Percentiles rank a stretch among this genome's conserved stretches.
These are phyloP conservation scores for Lecanicillium sp. DNA, from an alignment of 2,329 filamentous ascomycete genomes.

Conservation along the genomic window DNA sequence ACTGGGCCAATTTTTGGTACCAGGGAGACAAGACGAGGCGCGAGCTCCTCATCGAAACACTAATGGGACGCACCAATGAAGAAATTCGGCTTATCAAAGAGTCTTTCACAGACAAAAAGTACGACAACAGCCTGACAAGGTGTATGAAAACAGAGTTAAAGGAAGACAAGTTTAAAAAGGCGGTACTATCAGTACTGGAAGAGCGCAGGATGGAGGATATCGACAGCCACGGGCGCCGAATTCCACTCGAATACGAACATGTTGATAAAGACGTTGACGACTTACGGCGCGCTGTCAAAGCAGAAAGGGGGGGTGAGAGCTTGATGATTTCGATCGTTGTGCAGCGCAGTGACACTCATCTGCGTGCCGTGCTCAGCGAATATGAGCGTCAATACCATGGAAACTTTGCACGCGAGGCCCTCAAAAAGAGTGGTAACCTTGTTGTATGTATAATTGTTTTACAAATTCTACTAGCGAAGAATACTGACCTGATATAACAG, in stretches of 20 bases:
- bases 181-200: constrained; percentile 75
- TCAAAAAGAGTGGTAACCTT: constrained; percentile 83
- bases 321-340: constrained; percentile 83
- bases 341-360: constrained; percentile 68
- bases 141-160: constrained; percentile 92
- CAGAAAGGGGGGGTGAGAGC: constrained; percentile 75
- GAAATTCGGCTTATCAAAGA: constrained; percentile 84
- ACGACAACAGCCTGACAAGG: constrained; percentile 66
- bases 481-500: constrained; percentile 34
- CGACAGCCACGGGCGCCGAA: constrained; percentile 51
- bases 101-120: constrained; percentile 85
- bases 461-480: constrained; percentile 7
- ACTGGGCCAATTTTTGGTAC: constrained; percentile 99
- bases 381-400: constrained; percentile 67
- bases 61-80: constrained; percentile 85
- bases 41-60: constrained; percentile 83
- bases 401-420: constrained; percentile 82
- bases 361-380: constrained; percentile 67
- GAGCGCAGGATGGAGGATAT: constrained; percentile 76
- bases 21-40: constrained; percentile 76
- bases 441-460: constrained; percentile 58
- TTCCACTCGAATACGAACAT: constrained; percentile 49
- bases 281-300: constrained; percentile 58
- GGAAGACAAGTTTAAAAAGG: constrained; percentile 91
- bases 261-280: constrained; percentile 65